Conservation (phyloP, 345 rosid genomes). For the Acer yangbiense region DNA sequence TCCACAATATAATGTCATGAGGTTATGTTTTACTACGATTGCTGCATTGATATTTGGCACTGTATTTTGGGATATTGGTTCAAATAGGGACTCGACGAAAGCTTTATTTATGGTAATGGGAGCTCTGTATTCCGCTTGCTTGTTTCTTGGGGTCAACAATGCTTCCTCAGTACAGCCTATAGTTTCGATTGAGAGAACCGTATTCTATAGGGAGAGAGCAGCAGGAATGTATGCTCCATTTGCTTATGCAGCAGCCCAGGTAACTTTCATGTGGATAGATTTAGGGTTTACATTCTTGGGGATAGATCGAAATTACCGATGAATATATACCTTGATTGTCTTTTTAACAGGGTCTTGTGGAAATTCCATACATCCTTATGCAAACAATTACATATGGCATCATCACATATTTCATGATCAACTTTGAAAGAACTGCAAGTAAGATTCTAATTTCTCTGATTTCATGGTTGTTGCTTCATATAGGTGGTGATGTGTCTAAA, state of each 20-base stretch:
- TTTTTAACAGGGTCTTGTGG: constrained; percentile 71
- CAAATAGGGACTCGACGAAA: constrained; percentile 50
- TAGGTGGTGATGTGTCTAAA: background rate
- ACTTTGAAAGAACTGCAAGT: constrained; percentile 75
- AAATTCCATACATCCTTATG: constrained; percentile 71
- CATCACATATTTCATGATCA: constrained; percentile 84
- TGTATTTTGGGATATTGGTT: constrained; percentile 61
- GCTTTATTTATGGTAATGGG: constrained; percentile 67
- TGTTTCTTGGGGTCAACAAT: constrained; percentile 53
- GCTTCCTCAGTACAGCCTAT: constrained; percentile 50
- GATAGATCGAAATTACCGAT: background rate
- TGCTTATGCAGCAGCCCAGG: constrained; percentile 65
- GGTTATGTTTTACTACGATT: constrained; percentile 41
- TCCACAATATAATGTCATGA: constrained; percentile 48
- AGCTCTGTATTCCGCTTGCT: constrained; percentile 48
- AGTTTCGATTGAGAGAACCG: constrained; percentile 57
- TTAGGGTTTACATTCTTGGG: background rate
- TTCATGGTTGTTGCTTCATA: background rate
- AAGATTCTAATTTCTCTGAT: constrained; percentile 31
- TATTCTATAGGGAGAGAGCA: constrained; percentile 64
- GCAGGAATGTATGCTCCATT: constrained; percentile 65
- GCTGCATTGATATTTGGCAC: constrained; percentile 42
- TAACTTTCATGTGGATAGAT: constrained; percentile 17
- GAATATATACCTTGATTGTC: background rate
- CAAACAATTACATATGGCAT: constrained; percentile 73